phyloP scores from a whole-genome alignment of 2,329 filamentous ascomycete species.

The Chaetomiaceae sp. region DNA sequence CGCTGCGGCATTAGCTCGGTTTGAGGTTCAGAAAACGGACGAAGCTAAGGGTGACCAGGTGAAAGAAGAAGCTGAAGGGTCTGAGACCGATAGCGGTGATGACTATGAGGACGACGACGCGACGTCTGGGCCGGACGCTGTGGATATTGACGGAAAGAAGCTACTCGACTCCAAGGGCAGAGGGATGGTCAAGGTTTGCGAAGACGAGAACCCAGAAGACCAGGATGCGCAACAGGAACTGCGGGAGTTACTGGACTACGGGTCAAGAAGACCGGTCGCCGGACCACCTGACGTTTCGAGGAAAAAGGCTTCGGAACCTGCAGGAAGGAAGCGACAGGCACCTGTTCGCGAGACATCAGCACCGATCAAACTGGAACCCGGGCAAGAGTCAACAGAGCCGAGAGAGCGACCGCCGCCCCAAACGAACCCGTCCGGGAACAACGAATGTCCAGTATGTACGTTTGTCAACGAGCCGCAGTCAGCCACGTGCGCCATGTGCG shows the following conservation, averaged over 20 bases:
- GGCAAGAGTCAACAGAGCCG: not conserved
- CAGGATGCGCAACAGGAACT: constrained; percentile 56
- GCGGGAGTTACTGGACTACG: constrained; percentile 53
- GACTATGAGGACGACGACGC: constrained; percentile 42
- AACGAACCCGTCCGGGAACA: not conserved
- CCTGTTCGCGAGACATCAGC: not conserved
- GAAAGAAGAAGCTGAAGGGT: constrained; percentile 27
- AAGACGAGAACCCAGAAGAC: constrained; percentile 57
- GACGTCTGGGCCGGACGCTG: constrained; percentile 43
- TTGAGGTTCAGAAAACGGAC: constrained; percentile 54
- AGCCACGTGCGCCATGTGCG: constrained; percentile 61
- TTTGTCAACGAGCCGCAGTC: constrained; percentile 50
- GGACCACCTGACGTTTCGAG: not conserved
- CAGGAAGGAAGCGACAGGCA: not conserved
- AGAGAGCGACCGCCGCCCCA: not conserved
- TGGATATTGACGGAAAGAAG: constrained; percentile 59
- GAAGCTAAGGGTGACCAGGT: constrained; percentile 34
- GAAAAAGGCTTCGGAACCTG: not conserved
- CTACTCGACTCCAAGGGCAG: constrained; percentile 61
- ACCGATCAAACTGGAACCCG: not conserved
- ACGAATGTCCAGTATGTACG: constrained; percentile 59
- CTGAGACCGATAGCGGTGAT: constrained; percentile 43
- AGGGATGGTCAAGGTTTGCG: constrained; percentile 68
- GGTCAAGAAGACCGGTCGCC: constrained; percentile 15
- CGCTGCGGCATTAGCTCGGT: constrained; percentile 68